Conservation (phyloP, 495 filamentous ascomycete genomes). For the Lichina pygmaea region DNA sequence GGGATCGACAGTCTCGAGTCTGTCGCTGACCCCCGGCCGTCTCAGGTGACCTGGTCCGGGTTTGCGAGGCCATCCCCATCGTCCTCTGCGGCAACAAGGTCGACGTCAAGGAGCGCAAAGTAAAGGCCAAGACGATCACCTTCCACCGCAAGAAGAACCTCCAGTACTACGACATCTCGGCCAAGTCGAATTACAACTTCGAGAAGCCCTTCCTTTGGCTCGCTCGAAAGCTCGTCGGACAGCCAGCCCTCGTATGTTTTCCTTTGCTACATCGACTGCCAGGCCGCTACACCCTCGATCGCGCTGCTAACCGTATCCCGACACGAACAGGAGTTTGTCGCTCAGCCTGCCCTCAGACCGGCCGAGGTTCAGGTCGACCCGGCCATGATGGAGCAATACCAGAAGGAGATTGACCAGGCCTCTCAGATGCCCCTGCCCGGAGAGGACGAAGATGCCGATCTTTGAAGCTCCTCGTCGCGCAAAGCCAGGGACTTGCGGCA, state of each 20-base stretch:
- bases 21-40: background rate
- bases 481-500: too few relatives aligned
- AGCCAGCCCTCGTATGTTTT: slow-evolving; percentile 52
- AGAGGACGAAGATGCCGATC: slow-evolving; percentile 40
- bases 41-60: slow-evolving; percentile 92
- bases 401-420: slow-evolving; percentile 69
- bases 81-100: slow-evolving; percentile 99
- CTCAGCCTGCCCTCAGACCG: slow-evolving; percentile 77
- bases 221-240: slow-evolving; percentile 91
- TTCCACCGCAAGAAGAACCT: slow-evolving; percentile 99
- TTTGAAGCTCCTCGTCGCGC: background rate
- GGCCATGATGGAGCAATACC: slow-evolving; percentile 52
- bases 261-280: background rate
- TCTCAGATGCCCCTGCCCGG: slow-evolving; percentile 69
- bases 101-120: slow-evolving; percentile 99
- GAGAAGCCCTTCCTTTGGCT: slow-evolving; percentile 99
- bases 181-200: slow-evolving; percentile 99
- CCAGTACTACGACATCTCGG: slow-evolving; percentile 99
- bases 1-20: background rate
- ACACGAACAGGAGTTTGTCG: slow-evolving; percentile 65
- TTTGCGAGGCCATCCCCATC: slow-evolving; percentile 99
- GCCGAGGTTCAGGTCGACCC: slow-evolving; percentile 74
- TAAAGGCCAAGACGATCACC: slow-evolving; percentile 99
- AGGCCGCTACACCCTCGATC: too few relatives aligned
- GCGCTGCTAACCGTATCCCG: background rate